Conservation (phyloP, 2,329 filamentous ascomycete genomes). For the Phoma sp. region DNA sequence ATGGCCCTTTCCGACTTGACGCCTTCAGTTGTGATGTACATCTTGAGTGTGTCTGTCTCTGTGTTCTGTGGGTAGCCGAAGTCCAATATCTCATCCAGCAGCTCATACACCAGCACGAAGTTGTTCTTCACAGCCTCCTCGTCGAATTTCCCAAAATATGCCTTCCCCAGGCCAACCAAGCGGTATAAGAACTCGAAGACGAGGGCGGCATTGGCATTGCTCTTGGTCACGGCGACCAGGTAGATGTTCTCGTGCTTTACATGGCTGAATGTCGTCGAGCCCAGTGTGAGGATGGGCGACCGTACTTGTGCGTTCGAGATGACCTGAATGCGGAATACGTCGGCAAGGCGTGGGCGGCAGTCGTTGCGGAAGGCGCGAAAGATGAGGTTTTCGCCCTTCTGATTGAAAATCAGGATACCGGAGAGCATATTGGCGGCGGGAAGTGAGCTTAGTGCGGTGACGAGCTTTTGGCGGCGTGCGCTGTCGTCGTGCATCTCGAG, state of each 20-base stretch:
- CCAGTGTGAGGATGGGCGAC: slow-evolving; percentile 94
- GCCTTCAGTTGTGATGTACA: slow-evolving; percentile 99
- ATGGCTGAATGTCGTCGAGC: slow-evolving; percentile 98
- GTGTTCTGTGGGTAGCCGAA: slow-evolving; percentile 99
- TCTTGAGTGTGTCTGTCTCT: slow-evolving; percentile 97
- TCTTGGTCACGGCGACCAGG: slow-evolving; percentile 95
- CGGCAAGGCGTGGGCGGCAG: slow-evolving; percentile 94
- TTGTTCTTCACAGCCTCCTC: slow-evolving; percentile 99
- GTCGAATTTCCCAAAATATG: slow-evolving; percentile 99
- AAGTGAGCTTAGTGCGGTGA: slow-evolving; percentile 2
- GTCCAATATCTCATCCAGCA: slow-evolving; percentile 97
- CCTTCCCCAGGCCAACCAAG: slow-evolving; percentile 85
- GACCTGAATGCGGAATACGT: slow-evolving; percentile 99
- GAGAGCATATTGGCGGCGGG: slow-evolving; percentile 74
- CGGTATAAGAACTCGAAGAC: slow-evolving; percentile 98
- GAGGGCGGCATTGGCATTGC: slow-evolving; percentile 97
- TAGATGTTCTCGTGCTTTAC: slow-evolving; percentile 99
- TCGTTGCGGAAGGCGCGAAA: slow-evolving; percentile 99
- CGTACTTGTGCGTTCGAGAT: slow-evolving; percentile 98
- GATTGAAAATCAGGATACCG: slow-evolving; percentile 97
- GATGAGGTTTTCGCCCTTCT: slow-evolving; percentile 99
- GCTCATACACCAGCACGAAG: slow-evolving; percentile 97
- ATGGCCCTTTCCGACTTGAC: slow-evolving; percentile 88
- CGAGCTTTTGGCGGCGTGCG: background rate
- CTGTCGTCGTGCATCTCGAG: slow-evolving; percentile 11